Conservation (phyloP, 2,329 filamentous ascomycete species). For the Trichophyton simii region DNA sequence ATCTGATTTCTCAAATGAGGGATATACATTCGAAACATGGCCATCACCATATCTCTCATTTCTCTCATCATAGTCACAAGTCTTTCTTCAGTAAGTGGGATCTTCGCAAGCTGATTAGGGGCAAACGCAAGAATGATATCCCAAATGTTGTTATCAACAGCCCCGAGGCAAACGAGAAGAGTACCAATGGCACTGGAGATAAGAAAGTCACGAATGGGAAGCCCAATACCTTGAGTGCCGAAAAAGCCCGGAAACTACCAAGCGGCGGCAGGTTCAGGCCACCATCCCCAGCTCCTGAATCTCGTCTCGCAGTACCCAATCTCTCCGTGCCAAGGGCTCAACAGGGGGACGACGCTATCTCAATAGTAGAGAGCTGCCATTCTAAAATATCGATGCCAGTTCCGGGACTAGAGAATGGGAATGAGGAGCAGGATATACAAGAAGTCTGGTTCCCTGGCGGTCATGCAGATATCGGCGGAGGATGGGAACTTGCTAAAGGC, state of each 20-base stretch:
- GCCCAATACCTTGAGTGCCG: not conserved
- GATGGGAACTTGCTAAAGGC: conserved; percentile 32
- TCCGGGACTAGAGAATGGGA: conserved; percentile 4
- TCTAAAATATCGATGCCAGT: not conserved
- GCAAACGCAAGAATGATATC: not conserved
- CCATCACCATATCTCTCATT: not conserved
- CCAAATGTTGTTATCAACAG: not conserved
- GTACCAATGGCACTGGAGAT: not conserved
- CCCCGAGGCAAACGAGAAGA: not conserved
- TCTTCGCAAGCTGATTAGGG: conserved; percentile 1
- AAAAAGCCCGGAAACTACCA: not conserved
- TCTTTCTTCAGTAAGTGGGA: not conserved
- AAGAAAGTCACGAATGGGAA: not conserved
- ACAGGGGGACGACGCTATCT: conserved; percentile 1
- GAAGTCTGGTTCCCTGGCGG: conserved; percentile 47
- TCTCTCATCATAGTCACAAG: not conserved
- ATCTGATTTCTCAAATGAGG: conserved; percentile 27
- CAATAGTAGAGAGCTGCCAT: conserved; percentile 1
- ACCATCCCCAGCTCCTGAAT: not conserved
- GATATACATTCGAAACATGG: not conserved
- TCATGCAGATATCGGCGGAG: conserved; percentile 44
- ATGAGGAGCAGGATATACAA: conserved; percentile 33
- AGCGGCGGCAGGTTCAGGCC: conserved; percentile 3
- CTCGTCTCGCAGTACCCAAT: not conserved
- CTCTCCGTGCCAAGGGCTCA: not conserved